These are phyloP conservation scores for Clavariopsis aquatica DNA, from an alignment of 495 filamentous ascomycete genomes.

Conservation along the genomic window DNA sequence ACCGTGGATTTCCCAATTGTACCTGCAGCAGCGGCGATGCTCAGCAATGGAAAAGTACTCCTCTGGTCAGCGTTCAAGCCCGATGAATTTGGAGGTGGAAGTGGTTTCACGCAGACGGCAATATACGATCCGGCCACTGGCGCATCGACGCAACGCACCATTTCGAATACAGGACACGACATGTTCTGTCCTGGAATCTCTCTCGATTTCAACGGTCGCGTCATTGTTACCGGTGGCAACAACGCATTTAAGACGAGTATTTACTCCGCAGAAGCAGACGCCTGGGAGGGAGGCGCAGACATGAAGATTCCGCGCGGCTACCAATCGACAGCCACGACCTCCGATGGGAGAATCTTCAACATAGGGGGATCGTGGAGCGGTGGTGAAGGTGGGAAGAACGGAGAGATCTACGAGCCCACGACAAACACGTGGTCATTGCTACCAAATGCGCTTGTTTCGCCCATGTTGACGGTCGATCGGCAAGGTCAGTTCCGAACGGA, in stretches of 20 bases:
- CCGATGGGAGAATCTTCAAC: conserved; percentile 59
- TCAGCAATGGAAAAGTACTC: conserved; percentile 47
- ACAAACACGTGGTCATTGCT: conserved; percentile 48
- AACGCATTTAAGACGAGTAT: conserved; percentile 51
- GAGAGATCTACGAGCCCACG: conserved; percentile 55
- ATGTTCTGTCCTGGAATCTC: conserved; percentile 68
- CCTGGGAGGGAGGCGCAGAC: conserved; percentile 43
- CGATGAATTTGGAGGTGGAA: conserved; percentile 44
- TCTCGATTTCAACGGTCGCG: conserved; percentile 52
- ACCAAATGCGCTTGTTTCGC: conserved; percentile 44
- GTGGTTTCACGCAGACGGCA: conserved; percentile 51
- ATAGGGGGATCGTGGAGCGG: conserved; percentile 63
- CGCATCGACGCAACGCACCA: conserved; percentile 42
- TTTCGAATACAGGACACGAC: conserved; percentile 53
- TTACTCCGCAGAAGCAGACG: conserved; percentile 44
- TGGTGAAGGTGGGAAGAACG: conserved; percentile 53
- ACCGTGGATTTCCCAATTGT: conserved; percentile 57
- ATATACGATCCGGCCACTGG: conserved; percentile 46
- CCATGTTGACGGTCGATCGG: conserved; percentile 56
- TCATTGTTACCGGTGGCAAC: conserved; percentile 57
- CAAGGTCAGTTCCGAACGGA: conserved; percentile 52
- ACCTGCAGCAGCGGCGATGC: conserved; percentile 48
- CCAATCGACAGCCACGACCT: conserved; percentile 54
- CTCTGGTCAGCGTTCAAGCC: conserved; percentile 50
- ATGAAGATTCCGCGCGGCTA: conserved; percentile 61